phyloP scores from a whole-genome alignment of 805 yeast genomes.

The Blastobotrys chiropterorum region DNA sequence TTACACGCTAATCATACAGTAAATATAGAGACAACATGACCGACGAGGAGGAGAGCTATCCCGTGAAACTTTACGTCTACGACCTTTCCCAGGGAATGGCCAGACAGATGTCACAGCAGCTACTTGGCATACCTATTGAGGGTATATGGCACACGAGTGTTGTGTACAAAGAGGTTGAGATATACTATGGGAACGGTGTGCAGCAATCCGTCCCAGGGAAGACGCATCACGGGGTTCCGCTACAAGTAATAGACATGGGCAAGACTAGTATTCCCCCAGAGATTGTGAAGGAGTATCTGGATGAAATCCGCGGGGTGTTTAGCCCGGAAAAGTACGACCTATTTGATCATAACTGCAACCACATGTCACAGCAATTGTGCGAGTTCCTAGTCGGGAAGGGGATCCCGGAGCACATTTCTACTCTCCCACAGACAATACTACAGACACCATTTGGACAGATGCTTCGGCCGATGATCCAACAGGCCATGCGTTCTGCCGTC shows the following conservation, averaged over 20 bases:
- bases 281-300: constrained; percentile 46
- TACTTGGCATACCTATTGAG: constrained; percentile 46
- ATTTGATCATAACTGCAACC: constrained; percentile 62
- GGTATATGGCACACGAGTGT: constrained; percentile 63
- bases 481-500: constrained; percentile 18
- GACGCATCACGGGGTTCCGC: constrained; percentile 56
- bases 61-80: constrained; percentile 53
- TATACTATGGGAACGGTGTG: constrained; percentile 57
- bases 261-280: constrained; percentile 47
- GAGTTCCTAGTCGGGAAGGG: constrained; percentile 52
- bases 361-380: constrained; percentile 52
- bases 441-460: constrained; percentile 47
- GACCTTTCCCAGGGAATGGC: constrained; percentile 63
- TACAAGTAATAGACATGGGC: constrained; percentile 49
- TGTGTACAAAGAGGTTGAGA: constrained; percentile 47
- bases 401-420: constrained; percentile 47
- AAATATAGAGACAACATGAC: too few species aligned
- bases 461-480: constrained; percentile 35
- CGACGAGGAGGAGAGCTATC: constrained; percentile 19
- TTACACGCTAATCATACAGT: too few species aligned
- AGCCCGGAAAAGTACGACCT: constrained; percentile 46
- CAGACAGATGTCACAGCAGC: constrained; percentile 39
- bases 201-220: constrained; percentile 42
- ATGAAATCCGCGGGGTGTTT: constrained; percentile 43
- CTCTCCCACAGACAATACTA: constrained; percentile 48